Evolutionary conservation across 768 basidiomycete species (phyloP).

Genomic region (Suillus lakei): DNA sequence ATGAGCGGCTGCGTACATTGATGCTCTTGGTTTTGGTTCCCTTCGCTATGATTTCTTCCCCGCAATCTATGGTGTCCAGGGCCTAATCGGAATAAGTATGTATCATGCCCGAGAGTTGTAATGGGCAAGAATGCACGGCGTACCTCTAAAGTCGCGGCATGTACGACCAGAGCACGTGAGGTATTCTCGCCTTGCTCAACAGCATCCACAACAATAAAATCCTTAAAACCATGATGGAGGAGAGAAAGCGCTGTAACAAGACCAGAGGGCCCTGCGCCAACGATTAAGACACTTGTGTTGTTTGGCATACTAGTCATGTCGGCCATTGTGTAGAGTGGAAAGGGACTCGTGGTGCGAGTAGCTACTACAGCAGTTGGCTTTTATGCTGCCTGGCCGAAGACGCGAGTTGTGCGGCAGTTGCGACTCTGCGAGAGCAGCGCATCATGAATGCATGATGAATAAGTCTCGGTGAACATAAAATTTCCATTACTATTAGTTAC

Average conservation of each 20-base stretch:
- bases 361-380: too few relatives aligned
- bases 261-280: slow-evolving; percentile 52
- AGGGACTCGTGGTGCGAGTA: neutral
- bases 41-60: slow-evolving; percentile 40
- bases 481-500: too few relatives aligned
- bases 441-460: too few relatives aligned
- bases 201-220: slow-evolving; percentile 51
- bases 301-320: neutral
- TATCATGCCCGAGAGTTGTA: slow-evolving; percentile 29
- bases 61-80: slow-evolving; percentile 48
- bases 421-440: neutral
- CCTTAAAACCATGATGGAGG: slow-evolving; percentile 41
- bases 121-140: slow-evolving; percentile 5
- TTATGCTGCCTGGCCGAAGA: neutral
- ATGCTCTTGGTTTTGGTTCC: slow-evolving; percentile 39
- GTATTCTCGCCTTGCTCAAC: slow-evolving; percentile 33
- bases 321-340: neutral
- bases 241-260: slow-evolving; percentile 50
- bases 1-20: slow-evolving; percentile 35
- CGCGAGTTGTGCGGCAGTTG: neutral
- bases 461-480: too few relatives aligned
- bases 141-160: slow-evolving; percentile 60
- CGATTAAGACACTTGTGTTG: slow-evolving; percentile 45
- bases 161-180: slow-evolving; percentile 52
- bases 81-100: slow-evolving; percentile 38